Base-by-base conservation (phyloP, 352 stramenopile genomes). In the Pythium volutum region DNA sequence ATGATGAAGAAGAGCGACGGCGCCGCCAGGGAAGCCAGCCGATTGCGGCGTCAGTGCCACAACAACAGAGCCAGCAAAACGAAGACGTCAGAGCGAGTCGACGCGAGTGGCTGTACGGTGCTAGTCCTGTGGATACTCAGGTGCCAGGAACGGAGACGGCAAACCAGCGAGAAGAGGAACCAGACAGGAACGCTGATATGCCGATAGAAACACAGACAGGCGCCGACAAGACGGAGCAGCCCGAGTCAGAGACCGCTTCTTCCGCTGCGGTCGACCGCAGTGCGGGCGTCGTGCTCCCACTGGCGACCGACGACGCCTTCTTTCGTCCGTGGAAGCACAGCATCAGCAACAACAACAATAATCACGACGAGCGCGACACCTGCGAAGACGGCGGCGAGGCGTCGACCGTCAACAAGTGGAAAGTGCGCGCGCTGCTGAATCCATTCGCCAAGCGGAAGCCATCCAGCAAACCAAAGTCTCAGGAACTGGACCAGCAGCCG, bases 351-450 rank as follows among this genome's bases (percentile, higher is more conserved):
- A 66, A 53, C 20, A 55, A 39, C 12, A 68, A 31, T 25, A 25
- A 27, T n/a, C 25, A 47, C 34, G 39, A 22, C 33, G 26, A 55
- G 12, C 22, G 18, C 34, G 47, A 57, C 16, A 43, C 43, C 20
- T 64, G 61, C 22, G 50, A n/a, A n/a, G n/a, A 58, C 2, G 56
- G 45, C 25, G 56, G 43, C 12, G 58, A 46, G 4, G 47, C 43
- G 16, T 22, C 58, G 20, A 56, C 63, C 2, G 46, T 50, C 15
- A 91, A 91, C 66, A 91, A 91, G 53, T 91, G 81, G 81, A 88
- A 85, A 63, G 73, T 74, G n/a, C 74, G 81, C 1, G 81, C 81
- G 12, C 64, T 91, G 14, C 62, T 82, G 20, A 84, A 91, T 65
- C 81, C 81, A 18, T 91, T 91, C 58, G 81, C 79, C 33, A 88